Evolutionary conservation across 768 basidiomycete genomes (phyloP).

Genomic region (Neoboletus magnificus): DNA sequence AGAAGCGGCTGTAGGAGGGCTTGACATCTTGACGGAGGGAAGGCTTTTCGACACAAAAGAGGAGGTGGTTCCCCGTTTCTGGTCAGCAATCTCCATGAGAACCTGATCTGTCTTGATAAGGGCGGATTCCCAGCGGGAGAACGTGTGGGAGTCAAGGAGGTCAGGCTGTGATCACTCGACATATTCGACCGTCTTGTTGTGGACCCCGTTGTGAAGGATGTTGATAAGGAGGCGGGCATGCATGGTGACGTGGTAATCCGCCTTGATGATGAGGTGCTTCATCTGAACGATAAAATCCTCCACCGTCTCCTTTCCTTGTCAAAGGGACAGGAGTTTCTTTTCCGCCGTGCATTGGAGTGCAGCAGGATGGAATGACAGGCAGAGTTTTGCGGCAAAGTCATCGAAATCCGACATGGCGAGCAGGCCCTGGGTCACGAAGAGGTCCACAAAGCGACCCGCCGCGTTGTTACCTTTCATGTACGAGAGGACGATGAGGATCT

Average conservation of each 20-base stretch:
- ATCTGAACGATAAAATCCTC: background rate
- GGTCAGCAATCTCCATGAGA: too few relatives aligned
- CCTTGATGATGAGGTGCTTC: background rate
- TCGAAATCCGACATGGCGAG: background rate
- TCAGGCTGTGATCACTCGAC: background rate
- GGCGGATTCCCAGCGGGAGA: background rate
- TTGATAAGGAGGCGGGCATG: too few relatives aligned
- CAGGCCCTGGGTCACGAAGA: too few relatives aligned
- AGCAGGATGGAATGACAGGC: background rate
- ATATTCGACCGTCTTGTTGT: background rate
- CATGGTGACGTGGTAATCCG: accelerated
- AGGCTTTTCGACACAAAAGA: too few relatives aligned
- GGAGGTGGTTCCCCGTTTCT: too few relatives aligned
- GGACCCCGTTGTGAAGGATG: background rate
- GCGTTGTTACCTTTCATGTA: too few relatives aligned
- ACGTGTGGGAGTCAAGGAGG: background rate
- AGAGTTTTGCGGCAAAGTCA: background rate
- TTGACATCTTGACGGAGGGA: too few relatives aligned
- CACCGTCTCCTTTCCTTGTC: background rate
- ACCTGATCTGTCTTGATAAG: background rate
- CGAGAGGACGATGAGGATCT: too few relatives aligned
- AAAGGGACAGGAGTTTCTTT: background rate
- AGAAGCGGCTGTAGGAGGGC: too few relatives aligned
- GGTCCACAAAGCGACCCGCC: too few relatives aligned
- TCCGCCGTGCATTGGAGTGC: too few relatives aligned